phyloP scores from a whole-genome alignment of 2,329 filamentous ascomycete genomes.

The Didymella segeticola region DNA sequence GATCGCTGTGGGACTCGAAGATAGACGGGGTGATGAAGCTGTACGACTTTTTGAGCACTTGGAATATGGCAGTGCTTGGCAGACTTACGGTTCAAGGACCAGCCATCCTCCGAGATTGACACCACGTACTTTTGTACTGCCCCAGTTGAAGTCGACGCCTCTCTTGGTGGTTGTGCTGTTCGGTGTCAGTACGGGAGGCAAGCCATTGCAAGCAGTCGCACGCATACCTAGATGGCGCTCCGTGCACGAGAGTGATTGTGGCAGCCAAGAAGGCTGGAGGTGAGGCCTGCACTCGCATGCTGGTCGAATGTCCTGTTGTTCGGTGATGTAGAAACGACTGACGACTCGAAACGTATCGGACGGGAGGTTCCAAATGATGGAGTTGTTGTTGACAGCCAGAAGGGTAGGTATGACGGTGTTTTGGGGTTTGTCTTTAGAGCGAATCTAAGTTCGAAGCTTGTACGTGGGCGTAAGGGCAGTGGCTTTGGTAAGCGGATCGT shows the following conservation, averaged over 20 bases:
- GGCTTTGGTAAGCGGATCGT: background rate
- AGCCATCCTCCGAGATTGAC: conserved; percentile 48
- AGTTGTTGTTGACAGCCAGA: background rate
- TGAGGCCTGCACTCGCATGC: conserved; percentile 17
- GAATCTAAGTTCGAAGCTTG: background rate
- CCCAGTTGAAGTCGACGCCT: conserved; percentile 50
- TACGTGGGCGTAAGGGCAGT: background rate
- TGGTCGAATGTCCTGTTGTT: background rate
- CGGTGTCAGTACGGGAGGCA: background rate
- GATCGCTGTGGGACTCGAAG: conserved; percentile 50
- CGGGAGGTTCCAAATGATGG: too few species aligned
- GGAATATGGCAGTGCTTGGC: background rate
- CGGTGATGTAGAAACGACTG: background rate
- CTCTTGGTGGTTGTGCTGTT: conserved; percentile 14
- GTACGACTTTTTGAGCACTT: background rate
- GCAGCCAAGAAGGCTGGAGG: conserved; percentile 22
- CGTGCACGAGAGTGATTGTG: conserved; percentile 15
- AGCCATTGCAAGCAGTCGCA: background rate
- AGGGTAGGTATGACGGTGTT: background rate
- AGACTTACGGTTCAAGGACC: conserved; percentile 39
- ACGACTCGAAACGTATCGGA: too few species aligned
- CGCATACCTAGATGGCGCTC: conserved; percentile 27
- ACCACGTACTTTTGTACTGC: conserved; percentile 50
- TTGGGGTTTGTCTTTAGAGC: background rate
- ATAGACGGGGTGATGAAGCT: conserved; percentile 64